Base-by-base conservation (phyloP, 2,329 filamentous ascomycete genomes). In the Ascochyta koolunga region DNA sequence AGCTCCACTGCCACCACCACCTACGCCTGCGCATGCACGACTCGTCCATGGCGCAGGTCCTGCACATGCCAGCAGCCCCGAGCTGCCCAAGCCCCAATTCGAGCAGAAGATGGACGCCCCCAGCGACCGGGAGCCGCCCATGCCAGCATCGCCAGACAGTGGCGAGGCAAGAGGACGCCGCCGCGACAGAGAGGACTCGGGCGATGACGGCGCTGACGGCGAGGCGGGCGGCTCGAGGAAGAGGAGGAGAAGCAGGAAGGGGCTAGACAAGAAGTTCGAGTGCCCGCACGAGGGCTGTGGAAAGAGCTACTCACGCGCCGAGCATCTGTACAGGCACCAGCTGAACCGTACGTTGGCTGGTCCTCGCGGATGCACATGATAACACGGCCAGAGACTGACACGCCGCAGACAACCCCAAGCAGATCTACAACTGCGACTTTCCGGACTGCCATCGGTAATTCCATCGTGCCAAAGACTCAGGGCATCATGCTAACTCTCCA, bases 251-350 rank as follows among this genome's bases (percentile, higher is more conserved):
- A 92, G 89, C 76, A 85, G 89, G 60, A 92, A 92, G 73, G 89
- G 88, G 3, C 78, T 91, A 35, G 89, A 92, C 73, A 93, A 92
- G 77, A 85, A 82, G 82, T 80, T 76, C 53, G 66, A 76, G 68
- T 99, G 95, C 71, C 88, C 89, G 5, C 86, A 91, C 55, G 87
- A 90, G 61, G 91, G 89, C 33, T 99, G 95, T 68, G 93, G 91
- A 35, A 99, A 97, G 81, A 96, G 89, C 72, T 99, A 99, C 74
- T 97, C 93, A 22, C 86, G 95, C 71, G 93, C 95, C 8, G 95
- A 98, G 77, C 95, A 99, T 79, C 80, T 99, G 79, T 97, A 97
- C 78, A 87, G 95, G 39, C 93, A 98, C 77, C 93, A 98, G 77
- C 79, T 98, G 64, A 99, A 99, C 73, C 95, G 89, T 92, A 81